These are phyloP conservation scores for Cardamine chenopodiifolia DNA, from an alignment of 345 rosid genomes.

Conservation along the genomic window DNA sequence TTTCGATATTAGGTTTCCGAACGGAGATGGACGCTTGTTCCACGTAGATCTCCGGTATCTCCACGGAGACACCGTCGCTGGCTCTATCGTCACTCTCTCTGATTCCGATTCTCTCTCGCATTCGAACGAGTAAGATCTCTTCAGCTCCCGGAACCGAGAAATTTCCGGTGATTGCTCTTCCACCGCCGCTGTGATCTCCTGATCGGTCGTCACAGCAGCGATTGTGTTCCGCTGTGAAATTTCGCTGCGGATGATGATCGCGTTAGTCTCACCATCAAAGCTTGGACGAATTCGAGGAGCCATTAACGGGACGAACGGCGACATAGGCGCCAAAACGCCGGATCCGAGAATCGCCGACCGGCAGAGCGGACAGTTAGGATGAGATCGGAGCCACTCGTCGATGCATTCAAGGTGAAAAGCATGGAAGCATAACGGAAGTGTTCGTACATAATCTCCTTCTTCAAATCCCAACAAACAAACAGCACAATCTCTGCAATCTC, in stretches of 20 bases:
- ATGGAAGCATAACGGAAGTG: constrained; percentile 80
- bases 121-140: constrained; percentile 82
- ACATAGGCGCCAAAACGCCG: constrained; percentile 47
- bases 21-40: constrained; percentile 86
- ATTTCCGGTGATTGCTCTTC: constrained; percentile 58
- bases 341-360: constrained; percentile 71
- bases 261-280: constrained; percentile 52
- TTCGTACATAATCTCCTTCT: constrained; percentile 75
- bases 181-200: constrained; percentile 41
- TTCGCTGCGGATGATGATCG: constrained; percentile 39
- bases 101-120: constrained; percentile 73
- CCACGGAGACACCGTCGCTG: constrained; percentile 84
- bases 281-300: constrained; percentile 88
- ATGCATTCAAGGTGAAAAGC: constrained; percentile 95
- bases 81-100: constrained; percentile 67
- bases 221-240: constrained; percentile 12
- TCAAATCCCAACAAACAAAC: constrained; percentile 91
- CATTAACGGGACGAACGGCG: constrained; percentile 84
- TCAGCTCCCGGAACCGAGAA: constrained; percentile 54
- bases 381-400: constrained; percentile 86
- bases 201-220: constrained; percentile 22
- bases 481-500: constrained; percentile 61
- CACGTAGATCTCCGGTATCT: constrained; percentile 72
- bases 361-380: constrained; percentile 91
- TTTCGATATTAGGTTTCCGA: constrained; percentile 68